These are phyloP conservation scores for Lumnitzera littorea DNA, from an alignment of 345 rosid species.

Conservation along the genomic window DNA sequence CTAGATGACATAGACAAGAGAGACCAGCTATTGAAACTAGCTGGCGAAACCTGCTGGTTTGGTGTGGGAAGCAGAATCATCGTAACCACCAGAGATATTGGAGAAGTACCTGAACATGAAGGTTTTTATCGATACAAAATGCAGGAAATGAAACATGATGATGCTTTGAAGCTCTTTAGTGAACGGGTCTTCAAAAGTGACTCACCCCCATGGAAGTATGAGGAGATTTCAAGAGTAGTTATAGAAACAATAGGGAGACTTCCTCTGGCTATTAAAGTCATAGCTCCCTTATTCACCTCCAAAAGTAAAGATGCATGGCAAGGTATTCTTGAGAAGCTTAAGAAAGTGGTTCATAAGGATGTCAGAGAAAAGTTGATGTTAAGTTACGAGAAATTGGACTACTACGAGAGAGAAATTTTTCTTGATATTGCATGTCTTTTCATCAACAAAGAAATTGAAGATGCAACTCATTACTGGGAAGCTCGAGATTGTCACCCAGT, in stretches of 20 bases:
- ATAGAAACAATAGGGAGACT: not conserved
- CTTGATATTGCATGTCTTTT: conserved; percentile 26
- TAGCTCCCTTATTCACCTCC: not conserved
- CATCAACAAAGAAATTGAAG: conserved; percentile 5
- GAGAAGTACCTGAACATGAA: conserved; percentile 7
- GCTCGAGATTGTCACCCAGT: conserved; percentile 9
- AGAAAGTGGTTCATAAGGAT: conserved; percentile 11
- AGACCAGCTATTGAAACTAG: too few relatives aligned
- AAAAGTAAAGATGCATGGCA: not conserved
- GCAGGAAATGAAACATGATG: conserved; percentile 1
- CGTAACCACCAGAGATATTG: conserved; percentile 12
- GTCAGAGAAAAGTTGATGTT: conserved; percentile 8
- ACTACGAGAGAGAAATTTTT: conserved; percentile 8
- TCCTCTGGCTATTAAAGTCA: conserved; percentile 1
- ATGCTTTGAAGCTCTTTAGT: conserved; percentile 10
- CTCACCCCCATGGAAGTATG: too few relatives aligned
- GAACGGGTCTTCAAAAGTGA: too few relatives aligned
- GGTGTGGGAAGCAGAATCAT: conserved; percentile 14
- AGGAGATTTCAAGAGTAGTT: too few relatives aligned
- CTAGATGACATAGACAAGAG: too few relatives aligned
- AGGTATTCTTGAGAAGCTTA: conserved; percentile 1
- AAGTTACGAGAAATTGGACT: conserved; percentile 19
- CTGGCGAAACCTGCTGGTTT: too few relatives aligned
- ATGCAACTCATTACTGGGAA: conserved; percentile 9
- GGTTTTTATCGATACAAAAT: conserved; percentile 6